Base-by-base conservation (phyloP, 768 basidiomycete genomes). In the Russula sp. region DNA sequence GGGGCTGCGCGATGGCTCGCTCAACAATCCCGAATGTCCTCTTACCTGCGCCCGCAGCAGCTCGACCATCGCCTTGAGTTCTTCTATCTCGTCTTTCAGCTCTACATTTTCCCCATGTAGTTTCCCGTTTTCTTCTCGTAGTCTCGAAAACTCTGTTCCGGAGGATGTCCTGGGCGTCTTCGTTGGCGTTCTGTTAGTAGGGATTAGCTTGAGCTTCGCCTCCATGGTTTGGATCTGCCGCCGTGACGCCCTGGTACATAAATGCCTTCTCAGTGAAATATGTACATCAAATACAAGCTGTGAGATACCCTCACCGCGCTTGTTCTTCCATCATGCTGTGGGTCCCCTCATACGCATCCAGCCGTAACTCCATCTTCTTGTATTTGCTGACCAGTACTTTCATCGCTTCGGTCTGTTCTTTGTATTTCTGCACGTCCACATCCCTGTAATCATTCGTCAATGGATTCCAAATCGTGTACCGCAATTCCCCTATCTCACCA, bases 11-110 rank as follows among this genome's bases (percentile, higher is more conserved):
- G 80, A 77, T 5, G 81, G 78, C 59, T 83, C 81, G 56, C 79
- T 79, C 24, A 84, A 72, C 53, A 80, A 68, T 4, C 78, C 78
- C 5, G 72, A 75, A 53, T 76, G 75, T 10, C 84, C 84, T 59
- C 77, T 81, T 54, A 81, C 74, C 68, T 85, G 82, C 54, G 78
- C 81, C 68, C 82, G 87, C 69, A 90, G 72, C 24, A 84, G 70
- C 69, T 91, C 88, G 13, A 91, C 78, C 80, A 88, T 89, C 26
- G 84, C 86, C 62, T 80, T 80, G 74, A 91, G 73, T 69, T 90
- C 88, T 66, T 90, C 83, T 46, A 83, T 73, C 66, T 84, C 83
- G 26, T 85, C 83, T 48, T 75, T 72, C 62, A 85, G 68, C 26
- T 80, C 79, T 2, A 73, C 72, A 64, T 91, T 92, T 66, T 88